Conservation (phyloP, 495 filamentous ascomycete genomes). For the Trichoderma gamsii region DNA sequence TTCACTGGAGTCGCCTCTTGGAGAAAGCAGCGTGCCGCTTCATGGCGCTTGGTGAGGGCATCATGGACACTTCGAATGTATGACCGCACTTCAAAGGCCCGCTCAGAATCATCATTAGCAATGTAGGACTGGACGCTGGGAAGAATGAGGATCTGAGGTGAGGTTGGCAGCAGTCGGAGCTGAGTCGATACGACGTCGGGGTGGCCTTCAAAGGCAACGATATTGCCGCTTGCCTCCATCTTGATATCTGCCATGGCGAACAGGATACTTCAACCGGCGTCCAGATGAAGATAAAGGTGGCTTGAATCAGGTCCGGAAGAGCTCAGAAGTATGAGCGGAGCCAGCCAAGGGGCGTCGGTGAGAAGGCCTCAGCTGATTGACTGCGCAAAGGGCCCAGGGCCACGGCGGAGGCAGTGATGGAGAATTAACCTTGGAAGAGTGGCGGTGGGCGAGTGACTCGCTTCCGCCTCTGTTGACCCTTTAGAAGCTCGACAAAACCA, state of each 20-base stretch:
- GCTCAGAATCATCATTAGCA: slow-evolving; percentile 19
- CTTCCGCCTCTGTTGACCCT: neutral
- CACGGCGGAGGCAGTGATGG: slow-evolving; percentile 5
- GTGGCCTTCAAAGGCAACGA: slow-evolving; percentile 48
- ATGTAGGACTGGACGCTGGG: slow-evolving; percentile 37
- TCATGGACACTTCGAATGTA: slow-evolving; percentile 38
- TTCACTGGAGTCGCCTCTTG: slow-evolving; percentile 31
- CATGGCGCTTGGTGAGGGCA: slow-evolving; percentile 34
- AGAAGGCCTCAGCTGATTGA: neutral
- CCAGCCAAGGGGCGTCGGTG: neutral
- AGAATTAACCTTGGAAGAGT: neutral
- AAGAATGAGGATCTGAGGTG: slow-evolving; percentile 43
- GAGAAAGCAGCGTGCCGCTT: slow-evolving; percentile 41
- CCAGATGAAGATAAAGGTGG: neutral
- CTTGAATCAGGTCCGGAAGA: neutral
- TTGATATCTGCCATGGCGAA: neutral
- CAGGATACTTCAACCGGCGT: neutral
- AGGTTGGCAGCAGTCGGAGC: slow-evolving; percentile 44
- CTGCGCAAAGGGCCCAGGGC: slow-evolving; percentile 5
- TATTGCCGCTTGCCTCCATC: slow-evolving; percentile 30
- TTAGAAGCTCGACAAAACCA: neutral
- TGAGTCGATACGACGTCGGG: slow-evolving; percentile 44
- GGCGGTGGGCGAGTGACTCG: neutral
- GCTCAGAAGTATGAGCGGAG: neutral
- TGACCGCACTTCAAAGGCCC: slow-evolving; percentile 30